A percentile compares a stretch with the other conserved stretches of the same genome.
phyloP scores from a whole-genome alignment of 2,329 filamentous ascomycete genomes.

The Clonostachys rosea region DNA sequence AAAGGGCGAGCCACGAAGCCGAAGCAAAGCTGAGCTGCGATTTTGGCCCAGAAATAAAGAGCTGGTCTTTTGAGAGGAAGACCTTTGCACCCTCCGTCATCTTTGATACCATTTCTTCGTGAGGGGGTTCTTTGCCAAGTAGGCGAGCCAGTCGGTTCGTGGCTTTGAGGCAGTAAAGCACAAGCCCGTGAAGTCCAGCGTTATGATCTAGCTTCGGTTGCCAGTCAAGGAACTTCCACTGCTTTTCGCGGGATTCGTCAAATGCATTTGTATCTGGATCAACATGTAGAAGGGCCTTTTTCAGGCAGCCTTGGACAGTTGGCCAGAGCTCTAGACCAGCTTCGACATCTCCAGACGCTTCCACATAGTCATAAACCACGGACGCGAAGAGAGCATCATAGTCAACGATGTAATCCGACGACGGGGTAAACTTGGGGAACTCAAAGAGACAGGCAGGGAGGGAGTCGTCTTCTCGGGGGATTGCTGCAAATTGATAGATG shows the following conservation, averaged over 20 bases:
- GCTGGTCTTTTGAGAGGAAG: constrained; percentile 8
- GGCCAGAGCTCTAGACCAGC: constrained; percentile 20
- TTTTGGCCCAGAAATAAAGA: constrained; percentile 18
- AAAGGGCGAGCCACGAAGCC: constrained; percentile 22
- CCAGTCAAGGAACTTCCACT: constrained; percentile 26
- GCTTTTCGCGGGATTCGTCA: constrained; percentile 5
- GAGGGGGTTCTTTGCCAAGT: constrained; percentile 12
- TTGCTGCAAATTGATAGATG: constrained; percentile 24
- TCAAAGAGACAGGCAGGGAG: constrained; percentile 26
- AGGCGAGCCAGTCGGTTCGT: constrained; percentile 16
- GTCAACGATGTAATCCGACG: constrained; percentile 26
- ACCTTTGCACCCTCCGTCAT: constrained; percentile 11
- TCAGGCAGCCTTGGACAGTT: constrained; percentile 19
- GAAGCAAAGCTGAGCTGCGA: constrained; percentile 18
- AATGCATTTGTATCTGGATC: constrained; percentile 12
- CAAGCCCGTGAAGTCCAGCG: constrained; percentile 20
- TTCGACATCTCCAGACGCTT: constrained; percentile 18
- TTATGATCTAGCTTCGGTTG: constrained; percentile 15
- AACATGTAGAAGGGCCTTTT: constrained; percentile 14
- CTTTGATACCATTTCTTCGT: constrained; percentile 8
- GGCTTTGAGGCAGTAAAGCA: constrained; percentile 18
- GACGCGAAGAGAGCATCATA: constrained; percentile 25
- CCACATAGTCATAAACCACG: constrained; percentile 22
- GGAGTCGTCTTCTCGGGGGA: constrained; percentile 20
- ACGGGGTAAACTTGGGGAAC: constrained; percentile 17